Evolutionary conservation across 345 rosid species (phyloP), one percentile per base, ranked within the genome.

Genomic region (Eucalyptus polyanthemos): DNA sequence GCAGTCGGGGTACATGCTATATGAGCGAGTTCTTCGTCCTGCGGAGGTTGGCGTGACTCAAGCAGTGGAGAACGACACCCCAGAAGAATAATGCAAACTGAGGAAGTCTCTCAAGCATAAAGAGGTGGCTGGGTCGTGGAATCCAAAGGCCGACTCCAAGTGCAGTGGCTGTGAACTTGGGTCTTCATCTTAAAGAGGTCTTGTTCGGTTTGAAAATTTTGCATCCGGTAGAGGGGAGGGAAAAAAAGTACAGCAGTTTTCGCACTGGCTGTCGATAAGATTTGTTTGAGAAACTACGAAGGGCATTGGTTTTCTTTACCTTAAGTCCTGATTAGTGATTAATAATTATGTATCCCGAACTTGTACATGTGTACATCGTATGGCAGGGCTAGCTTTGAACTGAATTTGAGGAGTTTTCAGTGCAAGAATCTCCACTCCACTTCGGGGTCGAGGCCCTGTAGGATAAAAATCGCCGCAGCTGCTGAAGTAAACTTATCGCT

Each of bases 21-120:
- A 93, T 44, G 98, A 97, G 76, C 93, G 98, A 88, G 96, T 96
- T 44, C 94, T 97, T 90, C 95, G 99, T 72, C 98, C 99, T 31
- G 99, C 99, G 12, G 98, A 97, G 89, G 99, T 97, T 58, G 98
- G 99, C 62, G 99, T 97, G 65, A 97, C 97, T 81, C 94, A 91
- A 72, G 93, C 92, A 6, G 93, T 80, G 86, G 96, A 94, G 87
- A 89, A 80, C 50, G 54, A 34, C 22, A 11, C 83, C 83, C 34
- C n/a, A 8, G n/a, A 49, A 88, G 44, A 85, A 86, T 50, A 90
- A 92, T 40, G 88, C 91, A 51, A 53, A 89, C 88, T 9, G 90
- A 88, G 88, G 50, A 89, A 89, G 90, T 25, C 27, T 62, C 88
- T 67, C 44, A 6, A 89, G 83, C 90, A 72, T 40, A 72, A 69